Evolutionary conservation across 495 filamentous ascomycete genomes (phyloP).

Genomic region (Chlorociboria aeruginascens): DNA sequence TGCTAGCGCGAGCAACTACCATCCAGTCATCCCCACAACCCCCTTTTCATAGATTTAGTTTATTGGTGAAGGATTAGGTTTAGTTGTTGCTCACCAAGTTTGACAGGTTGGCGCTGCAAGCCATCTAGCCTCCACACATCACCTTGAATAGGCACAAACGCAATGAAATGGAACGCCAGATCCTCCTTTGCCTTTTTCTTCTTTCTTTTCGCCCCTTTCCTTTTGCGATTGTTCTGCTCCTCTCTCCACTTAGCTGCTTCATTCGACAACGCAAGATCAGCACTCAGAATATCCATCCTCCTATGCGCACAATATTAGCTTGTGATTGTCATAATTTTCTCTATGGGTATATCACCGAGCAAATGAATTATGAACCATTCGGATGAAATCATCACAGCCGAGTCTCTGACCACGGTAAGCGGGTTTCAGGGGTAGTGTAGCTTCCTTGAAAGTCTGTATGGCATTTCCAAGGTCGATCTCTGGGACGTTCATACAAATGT

Average conservation of each 20-base stretch:
- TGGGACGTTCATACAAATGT: conserved; percentile 79
- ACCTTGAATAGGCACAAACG: conserved; percentile 66
- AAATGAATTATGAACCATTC: conserved; percentile 76
- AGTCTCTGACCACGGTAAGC: conserved; percentile 65
- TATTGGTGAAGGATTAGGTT: too few relatives aligned
- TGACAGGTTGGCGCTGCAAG: conserved; percentile 58
- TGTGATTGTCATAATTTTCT: not conserved
- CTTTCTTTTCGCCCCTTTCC: conserved; percentile 12
- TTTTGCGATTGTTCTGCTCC: conserved; percentile 14
- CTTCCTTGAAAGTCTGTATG: conserved; percentile 57
- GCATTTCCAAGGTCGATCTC: conserved; percentile 50
- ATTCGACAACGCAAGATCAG: conserved; percentile 56
- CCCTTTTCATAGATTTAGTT: conserved; percentile 9
- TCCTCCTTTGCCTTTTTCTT: conserved; percentile 32
- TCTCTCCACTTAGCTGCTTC: conserved; percentile 33
- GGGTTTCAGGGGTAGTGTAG: conserved; percentile 54
- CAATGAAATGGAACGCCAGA: conserved; percentile 72
- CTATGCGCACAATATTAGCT: conserved; percentile 20
- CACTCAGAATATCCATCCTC: conserved; percentile 68
- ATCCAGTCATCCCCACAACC: conserved; percentile 28
- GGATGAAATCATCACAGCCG: conserved; percentile 63
- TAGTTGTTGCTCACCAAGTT: conserved; percentile 42
- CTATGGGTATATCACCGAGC: conserved; percentile 43
- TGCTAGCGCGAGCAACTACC: conserved; percentile 23
- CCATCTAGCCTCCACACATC: conserved; percentile 88